Percentiles rank a stretch among this genome's conserved stretches.
phyloP scores from a whole-genome alignment of 371 early-diverging fungal species.

The Mortierella sp. region DNA sequence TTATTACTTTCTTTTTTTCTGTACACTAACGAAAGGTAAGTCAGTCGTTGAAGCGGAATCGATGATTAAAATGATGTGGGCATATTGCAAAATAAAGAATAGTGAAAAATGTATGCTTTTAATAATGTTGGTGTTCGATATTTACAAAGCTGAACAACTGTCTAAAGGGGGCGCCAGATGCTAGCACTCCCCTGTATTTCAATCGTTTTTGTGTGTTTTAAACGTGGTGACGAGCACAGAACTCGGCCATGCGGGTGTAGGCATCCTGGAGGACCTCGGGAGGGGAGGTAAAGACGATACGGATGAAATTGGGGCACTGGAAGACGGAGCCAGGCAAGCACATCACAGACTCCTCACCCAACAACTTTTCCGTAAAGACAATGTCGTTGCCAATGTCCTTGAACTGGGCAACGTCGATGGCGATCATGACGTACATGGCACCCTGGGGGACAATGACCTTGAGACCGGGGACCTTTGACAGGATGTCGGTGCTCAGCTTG shows the following conservation, averaged over 20 bases:
- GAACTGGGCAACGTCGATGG: conserved; percentile 79
- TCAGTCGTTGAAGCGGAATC: background rate
- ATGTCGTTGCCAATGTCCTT: conserved; percentile 81
- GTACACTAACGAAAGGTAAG: background rate
- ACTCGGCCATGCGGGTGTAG: conserved; percentile 81
- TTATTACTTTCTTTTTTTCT: background rate
- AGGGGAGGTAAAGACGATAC: conserved; percentile 89
- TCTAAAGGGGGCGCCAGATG: too few relatives aligned
- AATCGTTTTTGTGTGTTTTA: conserved; percentile 16
- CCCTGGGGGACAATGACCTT: conserved; percentile 88
- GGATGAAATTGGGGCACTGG: conserved; percentile 83
- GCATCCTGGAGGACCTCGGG: conserved; percentile 79
- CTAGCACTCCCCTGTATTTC: too few relatives aligned
- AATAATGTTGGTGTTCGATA: conserved; percentile 1
- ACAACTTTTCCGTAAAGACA: conserved; percentile 85
- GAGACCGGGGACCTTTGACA: conserved; percentile 82
- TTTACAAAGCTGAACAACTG: background rate
- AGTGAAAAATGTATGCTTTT: too few relatives aligned
- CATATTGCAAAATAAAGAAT: too few relatives aligned
- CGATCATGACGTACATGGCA: conserved; percentile 96
- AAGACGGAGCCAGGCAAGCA: conserved; percentile 91
- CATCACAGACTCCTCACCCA: conserved; percentile 88
- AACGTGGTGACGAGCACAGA: conserved; percentile 81
- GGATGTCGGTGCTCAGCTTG: conserved; percentile 67
- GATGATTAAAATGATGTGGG: too few relatives aligned